Conservation (phyloP, 768 basidiomycete genomes). For the Imleria badia region DNA sequence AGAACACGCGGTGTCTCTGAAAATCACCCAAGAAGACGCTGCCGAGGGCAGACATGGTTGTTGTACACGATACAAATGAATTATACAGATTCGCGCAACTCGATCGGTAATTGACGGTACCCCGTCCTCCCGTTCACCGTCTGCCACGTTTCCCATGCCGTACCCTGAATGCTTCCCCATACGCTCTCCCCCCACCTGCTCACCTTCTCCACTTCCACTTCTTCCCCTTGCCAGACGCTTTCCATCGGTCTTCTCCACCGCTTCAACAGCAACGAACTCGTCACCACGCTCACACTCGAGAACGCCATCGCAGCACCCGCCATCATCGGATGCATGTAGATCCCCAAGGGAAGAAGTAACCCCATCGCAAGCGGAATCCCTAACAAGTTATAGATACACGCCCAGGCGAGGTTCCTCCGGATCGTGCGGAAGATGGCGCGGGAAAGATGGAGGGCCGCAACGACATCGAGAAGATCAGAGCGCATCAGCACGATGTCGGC, state of each 20-base stretch:
- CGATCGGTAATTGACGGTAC: slow-evolving; percentile 72
- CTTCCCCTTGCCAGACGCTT: slow-evolving; percentile 69
- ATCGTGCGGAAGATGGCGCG: slow-evolving; percentile 87
- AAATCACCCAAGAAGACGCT: slow-evolving; percentile 82
- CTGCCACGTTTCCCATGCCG: slow-evolving; percentile 52
- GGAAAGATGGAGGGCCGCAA: slow-evolving; percentile 92
- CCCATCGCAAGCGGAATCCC: slow-evolving; percentile 99
- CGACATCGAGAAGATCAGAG: slow-evolving; percentile 94
- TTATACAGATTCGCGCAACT: slow-evolving; percentile 46
- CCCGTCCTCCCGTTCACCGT: slow-evolving; percentile 46
- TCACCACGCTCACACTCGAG: slow-evolving; percentile 93
- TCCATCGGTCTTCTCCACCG: slow-evolving; percentile 76
- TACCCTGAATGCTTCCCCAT: slow-evolving; percentile 38
- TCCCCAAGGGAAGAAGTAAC: slow-evolving; percentile 83
- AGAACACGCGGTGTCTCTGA: slow-evolving; percentile 61
- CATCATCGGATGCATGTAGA: slow-evolving; percentile 97
- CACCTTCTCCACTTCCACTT: slow-evolving; percentile 32
- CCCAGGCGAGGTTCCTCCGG: slow-evolving; percentile 92
- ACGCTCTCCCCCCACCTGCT: slow-evolving; percentile 18
- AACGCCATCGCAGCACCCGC: slow-evolving; percentile 99
- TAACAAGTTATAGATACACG: slow-evolving; percentile 89
- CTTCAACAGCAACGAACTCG: slow-evolving; percentile 80
- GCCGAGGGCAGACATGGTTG: slow-evolving; percentile 54
- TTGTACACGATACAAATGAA: background rate
- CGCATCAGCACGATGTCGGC: slow-evolving; percentile 98